A percentile compares a stretch with the other conserved stretches of the same genome.
These are phyloP conservation scores for Tetratostichococcus sp. DNA, from an alignment of 139 green algal genomes.

Conservation along the genomic window DNA sequence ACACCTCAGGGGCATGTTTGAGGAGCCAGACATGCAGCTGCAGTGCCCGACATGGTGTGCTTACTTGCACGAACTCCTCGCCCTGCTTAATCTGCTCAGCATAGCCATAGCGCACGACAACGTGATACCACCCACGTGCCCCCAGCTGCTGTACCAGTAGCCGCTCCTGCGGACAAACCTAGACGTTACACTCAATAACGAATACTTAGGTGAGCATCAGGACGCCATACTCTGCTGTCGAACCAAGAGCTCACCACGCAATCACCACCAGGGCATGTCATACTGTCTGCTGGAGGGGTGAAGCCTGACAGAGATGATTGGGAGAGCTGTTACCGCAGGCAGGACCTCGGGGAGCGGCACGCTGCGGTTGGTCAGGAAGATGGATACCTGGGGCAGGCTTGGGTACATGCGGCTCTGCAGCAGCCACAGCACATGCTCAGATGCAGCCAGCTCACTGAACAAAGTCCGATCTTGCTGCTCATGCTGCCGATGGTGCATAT, in stretches of 20 bases:
- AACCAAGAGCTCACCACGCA: no score
- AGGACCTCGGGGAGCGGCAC: conserved; percentile 18
- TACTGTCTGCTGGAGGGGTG: no score
- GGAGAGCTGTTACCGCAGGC: background rate
- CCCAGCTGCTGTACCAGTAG: conserved; percentile 23
- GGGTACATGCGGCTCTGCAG: background rate
- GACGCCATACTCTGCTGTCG: no score
- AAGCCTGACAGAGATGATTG: no score
- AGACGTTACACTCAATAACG: no score
- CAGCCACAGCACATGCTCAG: background rate
- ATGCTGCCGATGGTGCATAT: no score
- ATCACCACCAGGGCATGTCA: no score
- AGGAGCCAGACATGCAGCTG: no score
- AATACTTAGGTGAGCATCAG: no score
- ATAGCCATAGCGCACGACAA: conserved; percentile 20
- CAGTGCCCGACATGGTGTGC: background rate
- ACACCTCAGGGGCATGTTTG: no score
- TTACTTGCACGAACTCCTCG: conserved; percentile 7
- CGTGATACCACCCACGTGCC: conserved; percentile 23
- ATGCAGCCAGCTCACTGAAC: no score
- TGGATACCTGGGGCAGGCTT: conserved; percentile 15
- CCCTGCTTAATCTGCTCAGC: conserved; percentile 12
- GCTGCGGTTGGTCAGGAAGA: conserved; percentile 21
- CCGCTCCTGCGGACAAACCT: conserved; percentile 3
- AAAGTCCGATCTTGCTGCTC: no score